Conservation (phyloP, 148 eudicot species). For the Fagopyrum homotropicum region DNA sequence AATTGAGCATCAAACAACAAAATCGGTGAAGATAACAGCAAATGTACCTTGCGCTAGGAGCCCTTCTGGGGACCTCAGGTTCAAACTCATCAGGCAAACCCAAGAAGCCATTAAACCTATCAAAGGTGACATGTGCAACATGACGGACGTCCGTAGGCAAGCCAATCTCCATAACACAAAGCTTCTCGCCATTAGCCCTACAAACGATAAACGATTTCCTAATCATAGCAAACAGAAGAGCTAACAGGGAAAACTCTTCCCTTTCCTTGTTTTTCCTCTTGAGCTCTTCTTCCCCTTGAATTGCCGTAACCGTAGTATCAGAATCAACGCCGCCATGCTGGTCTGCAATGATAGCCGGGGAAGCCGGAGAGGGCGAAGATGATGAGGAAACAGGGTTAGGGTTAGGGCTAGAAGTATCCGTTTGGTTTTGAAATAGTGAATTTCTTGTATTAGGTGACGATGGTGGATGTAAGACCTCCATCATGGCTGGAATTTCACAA, state of each 20-base stretch:
- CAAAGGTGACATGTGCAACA: constrained; percentile 96
- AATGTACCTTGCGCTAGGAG: constrained; percentile 94
- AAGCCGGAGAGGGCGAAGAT: constrained; percentile 1
- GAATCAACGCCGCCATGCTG: constrained; percentile 13
- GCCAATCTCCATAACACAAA: constrained; percentile 78
- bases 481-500: constrained; percentile 33
- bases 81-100: constrained; percentile 99
- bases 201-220: constrained; percentile 73
- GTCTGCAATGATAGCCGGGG: neutral
- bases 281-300: constrained; percentile 30
- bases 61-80: constrained; percentile 86
- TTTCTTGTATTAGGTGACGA: constrained; percentile 28
- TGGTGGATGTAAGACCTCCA: constrained; percentile 74
- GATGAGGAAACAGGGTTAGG: constrained; percentile 12
- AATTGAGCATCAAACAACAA: constrained; percentile 15
- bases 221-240: constrained; percentile 54
- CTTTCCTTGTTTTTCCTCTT: constrained; percentile 52
- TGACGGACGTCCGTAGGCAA: constrained; percentile 93
- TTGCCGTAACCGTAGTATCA: constrained; percentile 22
- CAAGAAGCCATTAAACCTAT: constrained; percentile 93
- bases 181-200: constrained; percentile 34
- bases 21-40: neutral
- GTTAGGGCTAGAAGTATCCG: constrained; percentile 26
- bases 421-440: constrained; percentile 33
- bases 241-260: constrained; percentile 64